Evolutionary conservation across 495 filamentous ascomycete species (phyloP), one percentile per base, ranked within the genome.

Genomic region (Amphirosellinia nigrospora): DNA sequence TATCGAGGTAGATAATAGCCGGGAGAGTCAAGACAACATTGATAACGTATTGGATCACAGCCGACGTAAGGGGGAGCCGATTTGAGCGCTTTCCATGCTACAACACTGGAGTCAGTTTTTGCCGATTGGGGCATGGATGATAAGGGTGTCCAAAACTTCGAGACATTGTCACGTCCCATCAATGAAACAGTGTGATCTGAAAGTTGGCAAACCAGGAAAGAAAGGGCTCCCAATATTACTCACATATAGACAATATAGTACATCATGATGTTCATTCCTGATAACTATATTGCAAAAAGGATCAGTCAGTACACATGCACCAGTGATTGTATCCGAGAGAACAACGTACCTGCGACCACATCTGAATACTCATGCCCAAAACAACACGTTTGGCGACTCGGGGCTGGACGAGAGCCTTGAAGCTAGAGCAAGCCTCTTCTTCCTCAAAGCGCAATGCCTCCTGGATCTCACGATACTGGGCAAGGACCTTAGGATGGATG

Each of bases 211-310:
- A n/a, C n/a, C n/a, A n/a, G n/a, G n/a, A n/a, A n/a, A n/a, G n/a
- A n/a, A n/a, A n/a, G n/a, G n/a, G n/a, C n/a, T n/a, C n/a, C n/a
- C n/a, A n/a, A n/a, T n/a, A n/a, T n/a, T n/a, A n/a, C n/a, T n/a
- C n/a, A n/a, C n/a, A 94, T 91, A 75, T 93, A 90, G 26, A 89
- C 87, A 61, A 92, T 91, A 74, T 91, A 94, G 80, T 90, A 89
- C 85, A 87, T 86, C 90, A 93, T 93, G 60, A 92, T 87, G 74
- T 94, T 94, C 85, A 92, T 92, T 9, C 92, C 92, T 30, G 86
- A 88, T 0, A 93, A 83, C 73, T 95, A 82, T 30, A 34, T 41
- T 23, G 8, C 19, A 32, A 26, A 23, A 23, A 30, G 7, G 26
- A n/a, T 75, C 26, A 72, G 68, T 70, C 30, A 65, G 15, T 11